phyloP scores from a whole-genome alignment of 805 yeast species.

The Suhomyces sp. region DNA sequence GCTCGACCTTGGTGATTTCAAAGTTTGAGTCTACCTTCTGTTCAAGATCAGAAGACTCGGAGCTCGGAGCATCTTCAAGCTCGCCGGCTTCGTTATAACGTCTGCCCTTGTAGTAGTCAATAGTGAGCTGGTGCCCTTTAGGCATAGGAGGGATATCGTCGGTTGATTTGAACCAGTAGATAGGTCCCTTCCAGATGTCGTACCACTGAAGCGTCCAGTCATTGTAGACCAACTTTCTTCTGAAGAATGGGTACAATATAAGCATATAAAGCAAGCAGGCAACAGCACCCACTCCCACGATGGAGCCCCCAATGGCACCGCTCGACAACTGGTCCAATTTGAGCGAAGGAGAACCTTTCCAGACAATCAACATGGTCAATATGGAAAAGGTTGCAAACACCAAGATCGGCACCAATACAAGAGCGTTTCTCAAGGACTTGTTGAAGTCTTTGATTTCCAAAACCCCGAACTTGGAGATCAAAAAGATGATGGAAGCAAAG shows the following conservation, averaged over 20 bases:
- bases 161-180: constrained; percentile 48
- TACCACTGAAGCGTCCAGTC: constrained; percentile 67
- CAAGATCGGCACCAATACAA: constrained; percentile 56
- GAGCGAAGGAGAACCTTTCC: constrained; percentile 77
- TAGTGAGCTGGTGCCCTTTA: constrained; percentile 49
- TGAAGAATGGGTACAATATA: constrained; percentile 59
- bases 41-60: constrained; percentile 12
- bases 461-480: constrained; percentile 57
- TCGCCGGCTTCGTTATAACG: constrained; percentile 26
- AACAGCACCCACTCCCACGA: constrained; percentile 62
- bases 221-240: constrained; percentile 54
- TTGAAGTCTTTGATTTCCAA: constrained; percentile 51
- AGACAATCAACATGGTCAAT: constrained; percentile 72
- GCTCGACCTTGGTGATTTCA: constrained; percentile 10
- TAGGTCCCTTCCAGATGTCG: constrained; percentile 57
- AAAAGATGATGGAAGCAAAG: constrained; percentile 57
- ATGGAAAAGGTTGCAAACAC: constrained; percentile 59
- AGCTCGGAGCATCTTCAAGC: constrained; percentile 4
- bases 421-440: constrained; percentile 50
- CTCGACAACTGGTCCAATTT: constrained; percentile 51
- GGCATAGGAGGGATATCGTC: constrained; percentile 68
- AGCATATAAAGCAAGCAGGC: constrained; percentile 50
- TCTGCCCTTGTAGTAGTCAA: constrained; percentile 67
- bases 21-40: constrained; percentile 13
- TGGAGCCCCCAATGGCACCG: constrained; percentile 54